These are phyloP conservation scores for Sclerotiophoma versabilis DNA, from an alignment of 2,329 filamentous ascomycete species.

Conservation along the genomic window DNA sequence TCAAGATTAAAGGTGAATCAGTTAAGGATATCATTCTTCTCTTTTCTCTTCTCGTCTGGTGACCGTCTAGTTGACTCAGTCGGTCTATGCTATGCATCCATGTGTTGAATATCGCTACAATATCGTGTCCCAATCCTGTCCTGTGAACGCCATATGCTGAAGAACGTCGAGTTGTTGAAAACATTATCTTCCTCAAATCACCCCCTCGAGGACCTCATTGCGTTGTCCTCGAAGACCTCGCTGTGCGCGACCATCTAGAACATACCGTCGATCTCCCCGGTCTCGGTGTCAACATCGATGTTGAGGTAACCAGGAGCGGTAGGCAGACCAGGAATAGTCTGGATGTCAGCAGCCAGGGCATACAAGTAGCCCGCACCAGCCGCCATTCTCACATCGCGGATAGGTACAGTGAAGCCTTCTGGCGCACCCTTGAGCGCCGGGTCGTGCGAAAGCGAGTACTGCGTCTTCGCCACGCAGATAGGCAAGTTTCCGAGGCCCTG, in stretches of 20 bases:
- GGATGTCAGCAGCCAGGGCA: slow-evolving; percentile 94
- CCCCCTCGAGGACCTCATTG: no score
- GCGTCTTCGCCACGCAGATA: slow-evolving; percentile 97
- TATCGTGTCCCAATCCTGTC: not conserved
- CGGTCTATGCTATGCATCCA: slow-evolving; percentile 1
- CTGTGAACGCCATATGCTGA: slow-evolving; percentile 16
- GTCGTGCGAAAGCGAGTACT: slow-evolving; percentile 95
- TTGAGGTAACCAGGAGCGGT: slow-evolving; percentile 96
- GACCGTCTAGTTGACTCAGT: not conserved
- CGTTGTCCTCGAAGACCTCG: no score
- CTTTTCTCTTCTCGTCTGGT: not conserved
- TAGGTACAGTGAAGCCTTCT: slow-evolving; percentile 91
- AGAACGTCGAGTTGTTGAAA: slow-evolving; percentile 19
- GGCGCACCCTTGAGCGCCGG: slow-evolving; percentile 93
- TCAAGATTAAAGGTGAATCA: no score
- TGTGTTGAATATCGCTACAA: slow-evolving; percentile 20
- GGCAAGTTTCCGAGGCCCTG: slow-evolving; percentile 93
- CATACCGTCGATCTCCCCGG: slow-evolving; percentile 69
- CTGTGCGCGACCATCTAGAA: slow-evolving; percentile 69
- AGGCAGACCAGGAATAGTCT: slow-evolving; percentile 94
- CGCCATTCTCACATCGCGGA: slow-evolving; percentile 91
- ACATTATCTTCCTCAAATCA: not conserved
- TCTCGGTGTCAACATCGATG: slow-evolving; percentile 72
- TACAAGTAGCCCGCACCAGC: slow-evolving; percentile 85
- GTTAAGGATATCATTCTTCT: not conserved